phyloP scores from a whole-genome alignment of 257 asterid species.

The Capsicum rhomboideum region DNA sequence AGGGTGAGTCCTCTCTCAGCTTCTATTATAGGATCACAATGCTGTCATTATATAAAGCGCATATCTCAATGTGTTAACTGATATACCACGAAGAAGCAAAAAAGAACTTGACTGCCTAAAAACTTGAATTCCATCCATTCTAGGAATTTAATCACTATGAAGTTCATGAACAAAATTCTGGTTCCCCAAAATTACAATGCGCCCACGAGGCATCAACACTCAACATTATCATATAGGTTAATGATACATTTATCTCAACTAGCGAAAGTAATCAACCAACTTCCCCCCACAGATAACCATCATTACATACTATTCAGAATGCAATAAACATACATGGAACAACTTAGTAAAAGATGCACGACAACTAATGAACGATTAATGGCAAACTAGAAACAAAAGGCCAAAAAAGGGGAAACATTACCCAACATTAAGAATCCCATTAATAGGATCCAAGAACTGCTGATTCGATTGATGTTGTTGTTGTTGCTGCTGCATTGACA shows the following conservation, averaged over 20 bases:
- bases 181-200: background rate
- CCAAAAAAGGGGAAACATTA: slow-evolving; percentile 24
- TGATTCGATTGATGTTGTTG: slow-evolving; percentile 62
- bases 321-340: background rate
- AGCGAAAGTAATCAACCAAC: background rate
- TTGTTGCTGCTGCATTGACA: slow-evolving; percentile 37
- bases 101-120: background rate
- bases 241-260: background rate
- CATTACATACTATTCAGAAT: background rate
- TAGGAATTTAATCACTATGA: background rate
- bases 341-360: background rate
- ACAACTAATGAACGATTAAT: background rate
- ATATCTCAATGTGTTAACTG: background rate
- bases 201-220: background rate
- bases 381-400: background rate
- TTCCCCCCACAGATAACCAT: background rate
- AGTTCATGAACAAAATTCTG: background rate
- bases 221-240: background rate
- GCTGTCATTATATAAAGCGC: background rate
- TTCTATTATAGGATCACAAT: background rate
- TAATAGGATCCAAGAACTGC: slow-evolving; percentile 57
- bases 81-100: background rate
- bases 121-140: background rate
- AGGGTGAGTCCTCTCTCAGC: background rate
- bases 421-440: slow-evolving; percentile 72